Percentiles rank a stretch among this genome's conserved stretches.
Evolutionary conservation across 2,329 filamentous ascomycete species (phyloP).

Genomic region (Beauveria bassiana): DNA sequence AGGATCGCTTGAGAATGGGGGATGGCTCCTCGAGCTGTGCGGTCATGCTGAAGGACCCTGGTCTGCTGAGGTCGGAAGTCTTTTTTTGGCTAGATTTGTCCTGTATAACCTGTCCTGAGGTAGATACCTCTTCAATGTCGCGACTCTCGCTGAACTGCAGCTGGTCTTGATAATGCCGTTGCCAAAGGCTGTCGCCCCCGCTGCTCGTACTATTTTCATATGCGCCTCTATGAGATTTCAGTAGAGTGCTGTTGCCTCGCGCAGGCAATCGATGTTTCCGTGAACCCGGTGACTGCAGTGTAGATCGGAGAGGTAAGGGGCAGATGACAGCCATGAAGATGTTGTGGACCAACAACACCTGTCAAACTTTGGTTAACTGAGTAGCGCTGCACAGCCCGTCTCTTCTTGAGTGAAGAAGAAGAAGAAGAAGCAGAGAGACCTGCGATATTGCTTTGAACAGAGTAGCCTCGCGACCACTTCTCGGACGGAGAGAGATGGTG

Average conservation of each 20-base stretch:
- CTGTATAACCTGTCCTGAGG: neutral
- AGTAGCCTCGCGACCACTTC: neutral
- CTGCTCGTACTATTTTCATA: neutral
- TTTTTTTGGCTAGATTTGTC: neutral
- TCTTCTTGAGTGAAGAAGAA: neutral
- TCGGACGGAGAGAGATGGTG: too few relatives aligned
- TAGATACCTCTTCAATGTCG: neutral
- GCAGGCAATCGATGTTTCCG: neutral
- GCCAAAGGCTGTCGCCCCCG: too few relatives aligned
- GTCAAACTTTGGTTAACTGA: neutral
- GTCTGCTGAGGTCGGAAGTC: neutral
- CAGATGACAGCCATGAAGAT: neutral
- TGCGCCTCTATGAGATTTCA: neutral
- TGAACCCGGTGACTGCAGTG: neutral
- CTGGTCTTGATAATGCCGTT: neutral
- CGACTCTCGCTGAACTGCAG: neutral
- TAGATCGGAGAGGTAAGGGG: neutral
- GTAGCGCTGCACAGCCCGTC: neutral
- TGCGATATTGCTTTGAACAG: neutral
- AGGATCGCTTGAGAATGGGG: conserved; percentile 4
- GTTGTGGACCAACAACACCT: neutral
- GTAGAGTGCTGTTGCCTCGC: neutral
- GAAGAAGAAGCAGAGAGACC: neutral
- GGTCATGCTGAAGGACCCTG: neutral
- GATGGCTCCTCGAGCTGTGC: neutral